A percentile compares a stretch with the other conserved stretches of the same genome.
phyloP scores from a whole-genome alignment of 768 basidiomycete genomes.

The Sporobolomyces pararoseus region DNA sequence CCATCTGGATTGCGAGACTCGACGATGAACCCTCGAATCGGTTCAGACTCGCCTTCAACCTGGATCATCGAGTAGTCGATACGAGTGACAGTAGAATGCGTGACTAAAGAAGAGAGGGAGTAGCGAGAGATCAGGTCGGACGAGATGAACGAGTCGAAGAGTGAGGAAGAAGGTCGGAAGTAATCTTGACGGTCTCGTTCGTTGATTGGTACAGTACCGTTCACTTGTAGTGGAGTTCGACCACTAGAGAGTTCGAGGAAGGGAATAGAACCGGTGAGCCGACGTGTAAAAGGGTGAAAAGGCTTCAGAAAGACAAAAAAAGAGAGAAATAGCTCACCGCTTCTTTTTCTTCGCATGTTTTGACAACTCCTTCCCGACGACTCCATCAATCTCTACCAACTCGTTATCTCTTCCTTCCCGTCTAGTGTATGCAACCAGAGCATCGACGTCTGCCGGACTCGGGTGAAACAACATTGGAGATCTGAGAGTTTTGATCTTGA shows the following conservation, averaged over 20 bases:
- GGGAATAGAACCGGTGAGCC: no score
- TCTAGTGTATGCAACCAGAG: constrained; percentile 42
- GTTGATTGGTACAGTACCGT: constrained; percentile 40
- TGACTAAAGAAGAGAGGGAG: constrained; percentile 23
- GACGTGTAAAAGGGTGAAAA: no score
- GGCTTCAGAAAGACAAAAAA: no score
- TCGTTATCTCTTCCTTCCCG: constrained; percentile 28
- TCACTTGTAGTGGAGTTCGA: background rate
- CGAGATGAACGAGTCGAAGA: constrained; percentile 41
- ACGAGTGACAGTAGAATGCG: constrained; percentile 26
- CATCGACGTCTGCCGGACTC: constrained; percentile 42
- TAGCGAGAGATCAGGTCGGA: constrained; percentile 42
- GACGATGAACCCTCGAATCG: constrained; percentile 18
- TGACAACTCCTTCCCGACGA: constrained; percentile 43
- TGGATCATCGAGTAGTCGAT: constrained; percentile 23
- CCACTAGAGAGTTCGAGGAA: no score
- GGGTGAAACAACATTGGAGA: constrained; percentile 46
- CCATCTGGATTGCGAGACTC: constrained; percentile 15
- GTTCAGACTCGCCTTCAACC: constrained; percentile 18
- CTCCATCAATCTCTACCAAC: constrained; percentile 40
- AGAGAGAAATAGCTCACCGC: background rate
- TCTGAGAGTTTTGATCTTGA: constrained; percentile 42
- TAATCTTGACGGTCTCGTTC: constrained; percentile 45
- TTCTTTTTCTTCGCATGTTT: constrained; percentile 44
- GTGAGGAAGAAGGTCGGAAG: constrained; percentile 38